Percentiles rank a stretch among this genome's conserved stretches.
phyloP scores from a whole-genome alignment of 352 stramenopile genomes.

The Plasmopara viticola region DNA sequence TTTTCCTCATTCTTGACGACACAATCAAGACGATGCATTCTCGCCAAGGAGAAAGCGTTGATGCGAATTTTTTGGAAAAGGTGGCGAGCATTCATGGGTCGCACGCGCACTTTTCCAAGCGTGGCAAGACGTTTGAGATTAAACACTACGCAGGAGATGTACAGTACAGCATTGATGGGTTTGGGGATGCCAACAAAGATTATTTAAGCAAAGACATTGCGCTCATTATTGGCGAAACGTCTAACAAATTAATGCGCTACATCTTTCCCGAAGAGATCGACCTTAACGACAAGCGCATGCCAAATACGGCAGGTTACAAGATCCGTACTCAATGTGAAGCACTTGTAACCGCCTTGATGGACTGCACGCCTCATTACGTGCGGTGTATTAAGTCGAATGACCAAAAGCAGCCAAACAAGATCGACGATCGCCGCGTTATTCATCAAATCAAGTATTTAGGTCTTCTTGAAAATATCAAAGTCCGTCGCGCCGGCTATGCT shows the following conservation, averaged over 20 bases:
- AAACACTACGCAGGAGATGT: slow-evolving; percentile 84
- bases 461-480: slow-evolving; percentile 85
- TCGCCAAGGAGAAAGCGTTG: slow-evolving; percentile 67
- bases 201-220: slow-evolving; percentile 81
- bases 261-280: slow-evolving; percentile 83
- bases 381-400: slow-evolving; percentile 92
- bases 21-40: slow-evolving; percentile 86
- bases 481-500: slow-evolving; percentile 74
- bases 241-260: slow-evolving; percentile 83
- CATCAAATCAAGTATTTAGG: slow-evolving; percentile 88
- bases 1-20: slow-evolving; percentile 83
- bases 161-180: slow-evolving; percentile 77
- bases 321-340: slow-evolving; percentile 85
- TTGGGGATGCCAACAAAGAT: slow-evolving; percentile 78
- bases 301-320: slow-evolving; percentile 71
- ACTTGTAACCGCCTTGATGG: slow-evolving; percentile 83
- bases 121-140: slow-evolving; percentile 79
- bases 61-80: slow-evolving; percentile 80
- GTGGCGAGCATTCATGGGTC: slow-evolving; percentile 53
- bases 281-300: slow-evolving; percentile 73
- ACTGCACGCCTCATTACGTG: slow-evolving; percentile 88
- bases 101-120: slow-evolving; percentile 79
- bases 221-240: slow-evolving; percentile 71
- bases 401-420: slow-evolving; percentile 77
- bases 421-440: slow-evolving; percentile 80